Evolutionary conservation across 495 filamentous ascomycete genomes (phyloP).

Genomic region (Melanomma pulvis-pyrius): DNA sequence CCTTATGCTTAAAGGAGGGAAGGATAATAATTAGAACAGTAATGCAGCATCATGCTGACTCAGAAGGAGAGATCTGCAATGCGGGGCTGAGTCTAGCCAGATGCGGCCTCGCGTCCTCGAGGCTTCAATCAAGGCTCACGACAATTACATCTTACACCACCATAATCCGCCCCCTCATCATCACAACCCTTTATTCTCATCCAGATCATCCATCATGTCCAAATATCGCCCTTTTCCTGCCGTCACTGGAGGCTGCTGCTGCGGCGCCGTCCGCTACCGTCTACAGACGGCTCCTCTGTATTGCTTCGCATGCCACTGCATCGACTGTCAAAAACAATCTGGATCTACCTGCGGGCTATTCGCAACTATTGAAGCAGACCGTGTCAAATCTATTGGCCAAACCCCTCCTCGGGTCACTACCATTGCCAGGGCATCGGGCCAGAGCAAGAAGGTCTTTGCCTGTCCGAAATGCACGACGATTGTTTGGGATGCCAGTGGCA

Average conservation of each 20-base stretch:
- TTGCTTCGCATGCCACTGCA: constrained; percentile 27
- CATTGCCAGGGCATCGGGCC: background rate
- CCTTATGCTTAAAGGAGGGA: no score
- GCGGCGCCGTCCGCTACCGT: constrained; percentile 12
- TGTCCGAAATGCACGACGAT: constrained; percentile 18
- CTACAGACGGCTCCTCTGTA: constrained; percentile 16
- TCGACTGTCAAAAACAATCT: constrained; percentile 18
- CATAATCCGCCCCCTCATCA: no score
- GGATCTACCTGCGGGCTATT: constrained; percentile 17
- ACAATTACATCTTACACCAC: background rate
- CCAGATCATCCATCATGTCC: background rate
- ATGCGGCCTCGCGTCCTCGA: no score
- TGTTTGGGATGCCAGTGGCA: constrained; percentile 2
- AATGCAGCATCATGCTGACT: no score
- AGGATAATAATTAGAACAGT: no score
- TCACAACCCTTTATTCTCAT: background rate
- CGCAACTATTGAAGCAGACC: constrained; percentile 16
- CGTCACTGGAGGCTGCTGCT: constrained; percentile 20
- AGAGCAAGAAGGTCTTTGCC: background rate
- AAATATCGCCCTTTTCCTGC: constrained; percentile 15
- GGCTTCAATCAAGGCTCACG: no score
- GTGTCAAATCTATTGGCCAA: constrained; percentile 2
- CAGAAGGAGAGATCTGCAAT: no score
- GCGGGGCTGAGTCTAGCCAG: no score
- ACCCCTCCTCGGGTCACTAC: background rate